Conservation (phyloP, 2,329 filamentous ascomycete genomes). For the Diplodia corticola region DNA sequence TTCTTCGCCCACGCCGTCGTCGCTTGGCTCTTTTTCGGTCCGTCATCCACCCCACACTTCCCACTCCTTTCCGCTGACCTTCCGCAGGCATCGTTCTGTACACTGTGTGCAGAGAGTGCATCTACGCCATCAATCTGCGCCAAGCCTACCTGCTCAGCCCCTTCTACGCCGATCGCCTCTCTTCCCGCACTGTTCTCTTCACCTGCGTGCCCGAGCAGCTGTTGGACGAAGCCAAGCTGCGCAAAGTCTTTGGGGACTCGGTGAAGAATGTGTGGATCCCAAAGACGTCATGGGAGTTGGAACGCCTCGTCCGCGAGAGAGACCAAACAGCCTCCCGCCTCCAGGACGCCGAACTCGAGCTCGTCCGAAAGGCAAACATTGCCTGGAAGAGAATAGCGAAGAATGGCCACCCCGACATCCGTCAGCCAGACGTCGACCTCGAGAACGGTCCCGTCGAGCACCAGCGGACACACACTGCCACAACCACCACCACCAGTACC, state of each 20-base stretch:
- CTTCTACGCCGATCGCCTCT: conserved; percentile 79
- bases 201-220: conserved; percentile 12
- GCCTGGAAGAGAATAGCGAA: background rate
- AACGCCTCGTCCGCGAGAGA: conserved; percentile 9
- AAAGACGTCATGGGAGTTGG: conserved; percentile 5
- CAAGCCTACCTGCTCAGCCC: conserved; percentile 90
- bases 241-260: conserved; percentile 13
- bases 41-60: conserved; percentile 24
- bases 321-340: conserved; percentile 13
- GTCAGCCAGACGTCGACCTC: background rate
- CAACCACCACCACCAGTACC: background rate
- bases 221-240: conserved; percentile 17
- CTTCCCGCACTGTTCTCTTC: conserved; percentile 86
- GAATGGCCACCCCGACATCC: conserved; percentile 2
- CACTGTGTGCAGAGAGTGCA: conserved; percentile 80
- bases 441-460: background rate
- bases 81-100: conserved; percentile 73
- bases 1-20: conserved; percentile 82
- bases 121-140: conserved; percentile 89
- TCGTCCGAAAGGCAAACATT: background rate
- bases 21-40: conserved; percentile 76
- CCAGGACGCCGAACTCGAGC: conserved; percentile 8
- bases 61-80: background rate
- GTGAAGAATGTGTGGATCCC: conserved; percentile 14
- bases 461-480: background rate